phyloP scores from a whole-genome alignment of 176 grass and related monocot species.

The Phoenix roebelenii region DNA sequence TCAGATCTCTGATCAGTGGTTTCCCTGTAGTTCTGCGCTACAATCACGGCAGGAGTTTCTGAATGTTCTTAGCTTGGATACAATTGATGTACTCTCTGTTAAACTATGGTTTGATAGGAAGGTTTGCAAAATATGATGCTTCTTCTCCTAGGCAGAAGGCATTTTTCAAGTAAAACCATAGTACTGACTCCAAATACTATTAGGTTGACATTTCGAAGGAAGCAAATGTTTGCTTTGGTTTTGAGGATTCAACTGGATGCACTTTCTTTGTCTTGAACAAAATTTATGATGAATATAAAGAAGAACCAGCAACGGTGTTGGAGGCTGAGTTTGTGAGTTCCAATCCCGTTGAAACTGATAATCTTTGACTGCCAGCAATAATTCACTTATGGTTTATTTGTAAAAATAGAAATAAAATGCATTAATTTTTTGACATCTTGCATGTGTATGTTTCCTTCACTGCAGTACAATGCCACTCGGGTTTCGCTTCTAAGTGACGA shows the following conservation, averaged over 20 bases:
- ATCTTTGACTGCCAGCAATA: no score
- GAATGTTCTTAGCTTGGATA: slow-evolving; percentile 53
- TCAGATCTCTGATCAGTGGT: slow-evolving; percentile 14
- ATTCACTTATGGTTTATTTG: no score
- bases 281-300: slow-evolving; percentile 62
- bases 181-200: not conserved
- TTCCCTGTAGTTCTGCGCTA: slow-evolving; percentile 47
- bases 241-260: slow-evolving; percentile 67
- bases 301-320: slow-evolving; percentile 51
- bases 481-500: slow-evolving; percentile 53
- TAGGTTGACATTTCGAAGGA: slow-evolving; percentile 62
- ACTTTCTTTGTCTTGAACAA: slow-evolving; percentile 69
- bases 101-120: slow-evolving; percentile 90
- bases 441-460: slow-evolving; percentile 4
- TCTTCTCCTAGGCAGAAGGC: not conserved
- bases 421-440: slow-evolving; percentile 17
- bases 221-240: slow-evolving; percentile 61
- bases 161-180: no score
- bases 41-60: slow-evolving; percentile 51
- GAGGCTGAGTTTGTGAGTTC: slow-evolving; percentile 77
- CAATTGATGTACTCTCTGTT: slow-evolving; percentile 49
- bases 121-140: slow-evolving; percentile 23
- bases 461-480: slow-evolving; percentile 57
- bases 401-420: no score
- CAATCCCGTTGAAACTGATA: not conserved